Evolutionary conservation across 2,329 filamentous ascomycete genomes (phyloP), one percentile per base, ranked within the genome.

Genomic region (Elsinoe fawcettii): DNA sequence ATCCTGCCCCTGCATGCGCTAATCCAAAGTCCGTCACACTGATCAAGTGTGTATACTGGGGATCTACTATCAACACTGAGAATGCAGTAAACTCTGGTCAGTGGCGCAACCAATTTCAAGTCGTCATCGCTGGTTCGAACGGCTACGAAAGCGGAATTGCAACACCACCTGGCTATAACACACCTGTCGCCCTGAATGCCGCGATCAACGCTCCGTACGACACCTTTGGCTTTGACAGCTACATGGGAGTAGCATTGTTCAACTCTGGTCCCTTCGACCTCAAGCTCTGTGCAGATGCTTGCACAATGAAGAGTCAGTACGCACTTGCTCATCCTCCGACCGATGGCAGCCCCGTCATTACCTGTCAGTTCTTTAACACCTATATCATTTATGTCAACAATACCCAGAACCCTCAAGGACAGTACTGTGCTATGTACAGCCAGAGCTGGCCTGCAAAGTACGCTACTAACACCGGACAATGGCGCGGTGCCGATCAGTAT

Each of bases 221-320:
- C 60, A 60, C 62, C 57, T 56, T 66, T 14, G 63, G 64, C 20
- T 53, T 56, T 2, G 61, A 66, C 56, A 66, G 64, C 8, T 66
- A 63, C 60, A 64, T 70, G 57, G 65, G 64, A 34, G 44, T 51
- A n/a, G 63, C 61, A 49, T 57, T 61, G 37, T 67, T 67, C 60
- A 66, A 65, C 30, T 58, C 59, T 27, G 63, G 64, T n/a, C 66
- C 66, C 23, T 70, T 67, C 56, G 65, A 71, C 55, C 60, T 65
- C 23, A 51, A 61, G 23, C 62, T 67, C n/a, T 72, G 70, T 54
- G 63, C 65, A 14, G 63, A 63, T 11, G 60, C 61, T 23, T 70
- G 61, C 41, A 57, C 53, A 55, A 59, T 61, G 53, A 58, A 59
- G 47, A 60, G 54, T 37, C 56, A 61, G 4, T 64, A 63, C 49